phyloP scores from a whole-genome alignment of 2,329 filamentous ascomycete species.

The Monilinia vaccinii-corymbosi region DNA sequence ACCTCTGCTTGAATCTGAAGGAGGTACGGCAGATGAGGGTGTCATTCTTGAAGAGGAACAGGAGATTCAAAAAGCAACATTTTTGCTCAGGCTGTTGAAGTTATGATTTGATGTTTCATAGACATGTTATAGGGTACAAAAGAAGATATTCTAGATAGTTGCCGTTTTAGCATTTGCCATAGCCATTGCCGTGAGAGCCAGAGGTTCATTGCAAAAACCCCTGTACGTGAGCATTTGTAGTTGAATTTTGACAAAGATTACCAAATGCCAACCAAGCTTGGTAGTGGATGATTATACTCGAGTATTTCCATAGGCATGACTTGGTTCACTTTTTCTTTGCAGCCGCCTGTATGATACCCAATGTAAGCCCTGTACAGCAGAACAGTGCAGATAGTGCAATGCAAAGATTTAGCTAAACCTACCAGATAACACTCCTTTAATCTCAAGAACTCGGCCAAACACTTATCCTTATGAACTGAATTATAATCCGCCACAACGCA shows the following conservation, averaged over 20 bases:
- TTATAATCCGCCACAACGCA: constrained; percentile 89
- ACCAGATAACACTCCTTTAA: constrained; percentile 86
- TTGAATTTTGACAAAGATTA: not conserved
- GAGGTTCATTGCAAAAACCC: not conserved
- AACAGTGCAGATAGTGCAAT: not conserved
- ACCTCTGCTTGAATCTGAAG: constrained; percentile 33
- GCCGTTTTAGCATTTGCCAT: not conserved
- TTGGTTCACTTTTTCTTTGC: constrained; percentile 37
- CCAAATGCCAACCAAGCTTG: not conserved
- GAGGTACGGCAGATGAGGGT: constrained; percentile 31
- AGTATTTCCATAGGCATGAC: not conserved
- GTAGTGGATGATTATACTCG: not conserved
- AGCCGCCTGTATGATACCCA: constrained; percentile 39
- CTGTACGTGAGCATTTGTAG: not conserved
- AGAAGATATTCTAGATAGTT: constrained; percentile 1
- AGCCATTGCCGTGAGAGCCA: not conserved
- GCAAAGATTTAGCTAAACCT: constrained; percentile 26
- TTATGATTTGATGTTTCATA: constrained; percentile 39
- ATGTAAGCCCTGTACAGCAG: constrained; percentile 12
- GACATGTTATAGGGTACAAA: not conserved
- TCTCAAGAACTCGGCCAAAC: constrained; percentile 71
- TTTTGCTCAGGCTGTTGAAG: constrained; percentile 67
- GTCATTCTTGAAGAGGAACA: constrained; percentile 77
- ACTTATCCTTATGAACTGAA: constrained; percentile 84
- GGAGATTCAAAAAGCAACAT: constrained; percentile 74